A percentile compares a stretch with the other conserved stretches of the same genome.
Conservation (phyloP, 345 rosid species). For the Gossypium arboreum region DNA sequence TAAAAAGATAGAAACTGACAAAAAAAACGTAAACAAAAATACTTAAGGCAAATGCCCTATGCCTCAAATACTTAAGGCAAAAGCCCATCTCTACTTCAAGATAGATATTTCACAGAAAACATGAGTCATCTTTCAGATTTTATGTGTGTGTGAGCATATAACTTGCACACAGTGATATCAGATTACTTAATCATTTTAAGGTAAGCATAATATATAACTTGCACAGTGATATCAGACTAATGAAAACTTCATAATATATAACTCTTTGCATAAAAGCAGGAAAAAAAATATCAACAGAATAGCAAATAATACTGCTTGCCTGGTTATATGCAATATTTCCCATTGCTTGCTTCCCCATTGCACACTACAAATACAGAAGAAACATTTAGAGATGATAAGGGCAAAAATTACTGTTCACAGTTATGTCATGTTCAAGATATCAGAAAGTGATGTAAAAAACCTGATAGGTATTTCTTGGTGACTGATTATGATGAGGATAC, state of each 20-base stretch:
- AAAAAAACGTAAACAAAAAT: background rate
- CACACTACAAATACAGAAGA: constrained; percentile 52
- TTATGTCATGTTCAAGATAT: constrained; percentile 3
- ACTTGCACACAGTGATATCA: background rate
- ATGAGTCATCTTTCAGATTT: background rate
- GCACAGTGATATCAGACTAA: background rate
- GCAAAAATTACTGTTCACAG: background rate
- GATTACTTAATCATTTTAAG: background rate
- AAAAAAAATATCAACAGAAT: background rate
- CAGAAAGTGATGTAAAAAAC: constrained; percentile 34
- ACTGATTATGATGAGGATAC: constrained; percentile 96
- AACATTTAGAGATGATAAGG: constrained; percentile 8
- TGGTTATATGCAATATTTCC: constrained; percentile 93
- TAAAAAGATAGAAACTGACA: background rate
- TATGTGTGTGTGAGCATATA: background rate
- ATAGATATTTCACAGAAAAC: background rate
- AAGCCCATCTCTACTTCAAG: background rate
- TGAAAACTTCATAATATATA: background rate
- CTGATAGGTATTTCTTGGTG: constrained; percentile 97
- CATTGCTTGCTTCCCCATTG: constrained; percentile 99
- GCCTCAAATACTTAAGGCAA: background rate
- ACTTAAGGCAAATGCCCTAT: background rate
- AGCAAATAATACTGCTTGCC: constrained; percentile 40
- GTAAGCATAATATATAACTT: background rate
- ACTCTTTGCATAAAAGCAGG: background rate